Percentiles rank a stretch among this genome's conserved stretches.
Conservation (phyloP, 306 rosid genomes). For the Clitoria ternatea region DNA sequence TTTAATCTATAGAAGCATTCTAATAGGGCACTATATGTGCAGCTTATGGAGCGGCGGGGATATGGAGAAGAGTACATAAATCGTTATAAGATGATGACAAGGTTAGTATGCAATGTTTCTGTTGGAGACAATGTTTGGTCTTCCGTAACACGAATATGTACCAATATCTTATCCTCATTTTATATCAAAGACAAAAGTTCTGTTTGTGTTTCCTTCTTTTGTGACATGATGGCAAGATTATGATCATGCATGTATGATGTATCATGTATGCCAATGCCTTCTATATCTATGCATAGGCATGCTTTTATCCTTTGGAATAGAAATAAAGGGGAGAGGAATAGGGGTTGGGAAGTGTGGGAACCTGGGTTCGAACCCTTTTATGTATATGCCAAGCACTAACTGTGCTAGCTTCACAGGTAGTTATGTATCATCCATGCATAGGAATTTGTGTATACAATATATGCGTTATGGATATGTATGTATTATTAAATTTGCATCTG, state of each 20-base stretch:
- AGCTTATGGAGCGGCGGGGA: slow-evolving; percentile 94
- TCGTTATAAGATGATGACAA: slow-evolving; percentile 94
- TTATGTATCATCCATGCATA: too few species aligned
- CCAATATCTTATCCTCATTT: background rate
- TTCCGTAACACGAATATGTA: background rate
- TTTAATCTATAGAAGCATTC: slow-evolving; percentile 26
- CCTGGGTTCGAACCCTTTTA: too few species aligned
- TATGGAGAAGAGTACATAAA: slow-evolving; percentile 82
- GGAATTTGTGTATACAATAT: too few species aligned
- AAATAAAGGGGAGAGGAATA: too few species aligned
- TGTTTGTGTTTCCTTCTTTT: background rate
- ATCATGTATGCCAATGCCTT: background rate
- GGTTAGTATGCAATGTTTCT: slow-evolving; percentile 34
- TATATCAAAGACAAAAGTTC: background rate
- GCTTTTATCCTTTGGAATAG: background rate
- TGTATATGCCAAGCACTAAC: too few species aligned
- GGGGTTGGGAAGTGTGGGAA: too few species aligned
- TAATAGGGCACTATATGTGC: slow-evolving; percentile 31
- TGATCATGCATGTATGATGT: background rate
- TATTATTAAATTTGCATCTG: background rate
- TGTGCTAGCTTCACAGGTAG: too few species aligned
- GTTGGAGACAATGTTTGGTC: background rate
- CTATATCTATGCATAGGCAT: background rate
- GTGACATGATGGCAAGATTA: background rate
- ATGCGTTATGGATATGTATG: background rate